Evolutionary conservation across 805 yeast species (phyloP).

Genomic region (Cyberlindnera mycetangii): DNA sequence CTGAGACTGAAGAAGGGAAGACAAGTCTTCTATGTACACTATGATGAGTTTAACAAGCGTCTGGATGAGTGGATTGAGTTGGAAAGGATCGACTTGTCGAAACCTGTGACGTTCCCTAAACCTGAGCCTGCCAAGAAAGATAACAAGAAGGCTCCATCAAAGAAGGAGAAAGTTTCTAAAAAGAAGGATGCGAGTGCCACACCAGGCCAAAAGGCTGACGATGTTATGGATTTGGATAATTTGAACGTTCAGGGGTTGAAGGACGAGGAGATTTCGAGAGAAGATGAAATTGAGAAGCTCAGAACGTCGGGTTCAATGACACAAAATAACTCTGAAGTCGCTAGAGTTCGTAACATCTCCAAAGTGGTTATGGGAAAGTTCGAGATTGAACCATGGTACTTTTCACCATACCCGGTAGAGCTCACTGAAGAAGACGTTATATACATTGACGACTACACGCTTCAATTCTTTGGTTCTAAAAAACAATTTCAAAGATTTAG

Average conservation of each 20-base stretch:
- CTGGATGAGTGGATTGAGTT: constrained; percentile 90
- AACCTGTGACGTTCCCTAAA: constrained; percentile 70
- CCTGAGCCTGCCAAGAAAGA: constrained; percentile 37
- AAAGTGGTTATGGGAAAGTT: constrained; percentile 82
- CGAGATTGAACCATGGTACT: constrained; percentile 98
- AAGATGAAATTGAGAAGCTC: constrained; percentile 87
- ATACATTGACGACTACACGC: constrained; percentile 87
- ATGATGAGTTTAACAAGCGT: constrained; percentile 91
- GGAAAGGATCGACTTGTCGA: constrained; percentile 66
- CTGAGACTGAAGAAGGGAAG: constrained; percentile 72
- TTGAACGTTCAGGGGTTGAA: constrained; percentile 79
- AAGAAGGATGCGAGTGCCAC: constrained; percentile 35
- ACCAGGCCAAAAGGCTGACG: constrained; percentile 30
- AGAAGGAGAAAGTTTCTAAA: constrained; percentile 16
- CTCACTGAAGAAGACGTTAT: constrained; percentile 88
- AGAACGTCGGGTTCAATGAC: constrained; percentile 98
- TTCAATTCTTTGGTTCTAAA: constrained; percentile 82
- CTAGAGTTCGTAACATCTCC: constrained; percentile 82
- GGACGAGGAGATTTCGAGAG: constrained; percentile 72
- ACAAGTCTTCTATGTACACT: constrained; percentile 86
- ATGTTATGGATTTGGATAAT: constrained; percentile 81
- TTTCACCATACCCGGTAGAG: constrained; percentile 95
- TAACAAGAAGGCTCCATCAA: constrained; percentile 12
- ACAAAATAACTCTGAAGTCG: constrained; percentile 81
- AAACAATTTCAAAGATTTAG: constrained; percentile 93